Conservation (phyloP, 2,329 filamentous ascomycete species). For the Lecanicillium sp. region DNA sequence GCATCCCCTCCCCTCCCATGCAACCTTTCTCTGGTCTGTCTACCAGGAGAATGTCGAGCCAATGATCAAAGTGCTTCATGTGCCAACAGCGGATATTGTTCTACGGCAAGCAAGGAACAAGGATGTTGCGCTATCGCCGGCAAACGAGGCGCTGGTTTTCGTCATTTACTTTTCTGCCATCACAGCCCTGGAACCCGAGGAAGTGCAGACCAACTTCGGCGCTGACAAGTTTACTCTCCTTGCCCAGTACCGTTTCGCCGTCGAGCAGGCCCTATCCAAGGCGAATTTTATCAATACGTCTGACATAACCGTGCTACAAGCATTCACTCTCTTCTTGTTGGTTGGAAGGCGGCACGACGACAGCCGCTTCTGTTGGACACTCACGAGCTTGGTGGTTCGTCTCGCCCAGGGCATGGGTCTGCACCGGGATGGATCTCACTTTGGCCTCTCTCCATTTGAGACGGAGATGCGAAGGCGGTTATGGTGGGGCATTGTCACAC, state of each 20-base stretch:
- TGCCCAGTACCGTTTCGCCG: conserved; percentile 44
- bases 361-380: conserved; percentile 53
- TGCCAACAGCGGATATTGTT: conserved; percentile 57
- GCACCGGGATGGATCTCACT: conserved; percentile 47
- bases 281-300: conserved; percentile 53
- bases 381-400: conserved; percentile 52
- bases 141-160: conserved; percentile 58
- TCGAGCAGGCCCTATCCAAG: conserved; percentile 51
- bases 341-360: conserved; percentile 42
- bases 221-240: conserved; percentile 39
- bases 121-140: conserved; percentile 49
- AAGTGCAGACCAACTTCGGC: conserved; percentile 39
- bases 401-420: conserved; percentile 56
- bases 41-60: conserved; percentile 72
- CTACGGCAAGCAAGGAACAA: conserved; percentile 57
- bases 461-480: conserved; percentile 54
- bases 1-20: conserved; percentile 61
- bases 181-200: conserved; percentile 53
- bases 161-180: conserved; percentile 54
- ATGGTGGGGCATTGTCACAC: conserved; percentile 54
- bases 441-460: conserved; percentile 51
- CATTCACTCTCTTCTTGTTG: conserved; percentile 50
- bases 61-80: conserved; percentile 63
- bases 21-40: conserved; percentile 62
- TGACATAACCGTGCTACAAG: conserved; percentile 52